Evolutionary conservation across 169 alveolate genomes (phyloP), one percentile per base, ranked within the genome.

Genomic region (Cryptosporidium felis): DNA sequence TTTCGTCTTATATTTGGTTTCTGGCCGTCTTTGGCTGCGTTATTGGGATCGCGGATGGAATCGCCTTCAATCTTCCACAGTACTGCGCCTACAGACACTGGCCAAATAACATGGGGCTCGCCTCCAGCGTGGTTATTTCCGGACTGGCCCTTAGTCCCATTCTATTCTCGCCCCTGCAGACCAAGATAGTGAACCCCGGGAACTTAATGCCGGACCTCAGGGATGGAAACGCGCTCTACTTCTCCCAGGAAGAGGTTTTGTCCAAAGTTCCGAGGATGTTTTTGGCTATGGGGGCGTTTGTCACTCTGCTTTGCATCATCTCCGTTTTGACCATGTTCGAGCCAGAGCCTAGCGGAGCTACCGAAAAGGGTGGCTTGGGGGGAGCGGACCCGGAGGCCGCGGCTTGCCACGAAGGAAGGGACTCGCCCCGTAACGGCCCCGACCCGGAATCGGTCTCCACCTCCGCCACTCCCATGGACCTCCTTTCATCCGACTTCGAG

Each of bases 61-160:
- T 74, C 18, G 63, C 85, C 26, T 74, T 74, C 23, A 74, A 74
- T 34, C 21, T 74, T 16, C 74, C 85, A 26, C 85, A 74, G 47
- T 74, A 74, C 28, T 74, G 85, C 26, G 85, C 85, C 0, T 74
- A 53, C 42, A 74, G 28, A 30, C 61, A 38, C 21, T 74, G 30
- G 32, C 85, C 85, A 16, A 53, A 74, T 36, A 32, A 53, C 36
- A 74, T 51, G 18, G 85, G 85, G 12, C 45, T 58, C 16, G 85
- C 44, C 9, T 74, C 85, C 5, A 74, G 85, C 12, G 41, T 74
- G 16, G 85, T 74, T 1, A 58, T 58, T 21, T 74, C 85, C 21
- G 85, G 85, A 5, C 36, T 74, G 1, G 85, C 85, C 1, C 26
- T 74, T 42, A 74, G 85, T 23, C 85, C 85, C n/a, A 56, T 74